phyloP scores from a whole-genome alignment of 768 basidiomycete genomes.

The Boletus insuetus region DNA sequence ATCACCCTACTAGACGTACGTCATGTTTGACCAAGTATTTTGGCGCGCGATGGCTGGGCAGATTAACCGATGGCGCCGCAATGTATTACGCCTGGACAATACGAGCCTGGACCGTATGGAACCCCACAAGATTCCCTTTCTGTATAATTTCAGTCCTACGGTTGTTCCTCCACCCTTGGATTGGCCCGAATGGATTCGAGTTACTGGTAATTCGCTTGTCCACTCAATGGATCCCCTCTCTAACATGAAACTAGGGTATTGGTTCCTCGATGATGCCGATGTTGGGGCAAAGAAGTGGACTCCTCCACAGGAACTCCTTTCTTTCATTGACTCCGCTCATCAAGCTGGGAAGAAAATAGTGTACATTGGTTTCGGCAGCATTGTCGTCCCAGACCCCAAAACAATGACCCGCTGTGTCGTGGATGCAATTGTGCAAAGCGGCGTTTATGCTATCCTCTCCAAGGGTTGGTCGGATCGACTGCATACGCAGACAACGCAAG shows the following conservation, averaged over 20 bases:
- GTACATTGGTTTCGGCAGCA: slow-evolving; percentile 97
- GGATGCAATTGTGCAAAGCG: slow-evolving; percentile 83
- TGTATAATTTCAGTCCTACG: slow-evolving; percentile 94
- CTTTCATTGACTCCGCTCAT: slow-evolving; percentile 82
- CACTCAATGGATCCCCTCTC: background rate
- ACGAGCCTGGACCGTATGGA: slow-evolving; percentile 95
- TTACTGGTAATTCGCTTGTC: slow-evolving; percentile 59
- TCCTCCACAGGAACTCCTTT: slow-evolving; percentile 74
- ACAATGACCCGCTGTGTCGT: slow-evolving; percentile 90
- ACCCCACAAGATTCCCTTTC: slow-evolving; percentile 94
- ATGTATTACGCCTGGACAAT: slow-evolving; percentile 67
- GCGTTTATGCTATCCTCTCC: slow-evolving; percentile 89
- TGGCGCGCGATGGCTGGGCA: slow-evolving; percentile 95
- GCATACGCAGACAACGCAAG: slow-evolving; percentile 58
- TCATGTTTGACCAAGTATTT: slow-evolving; percentile 97
- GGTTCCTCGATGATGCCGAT: slow-evolving; percentile 94
- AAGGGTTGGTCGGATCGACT: slow-evolving; percentile 98
- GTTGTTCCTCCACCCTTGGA: slow-evolving; percentile 92
- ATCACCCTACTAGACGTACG: slow-evolving; percentile 62
- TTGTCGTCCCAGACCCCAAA: slow-evolving; percentile 93
- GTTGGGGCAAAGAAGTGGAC: slow-evolving; percentile 88
- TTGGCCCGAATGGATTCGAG: slow-evolving; percentile 98
- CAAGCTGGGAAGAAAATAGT: slow-evolving; percentile 81
- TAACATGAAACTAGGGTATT: slow-evolving; percentile 64
- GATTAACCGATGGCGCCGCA: slow-evolving; percentile 90